Conservation (phyloP, 495 filamentous ascomycete species). For the Aspergillus kassunensis region DNA sequence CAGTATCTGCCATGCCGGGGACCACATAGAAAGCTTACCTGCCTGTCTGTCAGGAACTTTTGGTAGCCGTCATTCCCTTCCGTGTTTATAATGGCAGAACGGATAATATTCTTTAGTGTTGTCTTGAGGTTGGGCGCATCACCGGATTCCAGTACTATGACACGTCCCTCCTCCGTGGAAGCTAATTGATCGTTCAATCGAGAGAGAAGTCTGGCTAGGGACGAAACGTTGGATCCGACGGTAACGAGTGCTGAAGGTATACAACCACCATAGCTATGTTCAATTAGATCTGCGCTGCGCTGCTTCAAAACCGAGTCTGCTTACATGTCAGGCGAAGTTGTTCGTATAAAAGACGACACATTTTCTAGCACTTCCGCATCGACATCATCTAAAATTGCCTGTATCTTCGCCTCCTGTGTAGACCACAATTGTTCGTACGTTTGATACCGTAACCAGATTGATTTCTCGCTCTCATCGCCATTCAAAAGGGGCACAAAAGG, state of each 20-base stretch:
- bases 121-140: constrained; percentile 82
- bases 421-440: constrained; percentile 67
- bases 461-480: constrained; percentile 54
- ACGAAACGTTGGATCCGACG: constrained; percentile 81
- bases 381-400: constrained; percentile 49
- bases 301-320: background rate
- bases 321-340: constrained; percentile 45
- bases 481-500: constrained; percentile 60
- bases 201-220: constrained; percentile 64
- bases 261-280: constrained; percentile 39
- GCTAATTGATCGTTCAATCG: constrained; percentile 56
- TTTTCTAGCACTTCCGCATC: constrained; percentile 58
- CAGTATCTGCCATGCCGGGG: background rate
- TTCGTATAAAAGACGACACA: constrained; percentile 62
- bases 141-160: constrained; percentile 70
- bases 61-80: constrained; percentile 43
- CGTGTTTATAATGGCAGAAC: constrained; percentile 59
- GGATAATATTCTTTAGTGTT: constrained; percentile 77
- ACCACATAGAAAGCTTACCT: constrained; percentile 36
- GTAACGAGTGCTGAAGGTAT: constrained; percentile 80
- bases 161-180: constrained; percentile 44
- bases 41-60: constrained; percentile 45
- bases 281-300: constrained; percentile 12
- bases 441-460: constrained; percentile 51
- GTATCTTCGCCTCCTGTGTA: constrained; percentile 60